Base-by-base conservation (phyloP, 495 filamentous ascomycete species). In the Tirmania nivea region DNA sequence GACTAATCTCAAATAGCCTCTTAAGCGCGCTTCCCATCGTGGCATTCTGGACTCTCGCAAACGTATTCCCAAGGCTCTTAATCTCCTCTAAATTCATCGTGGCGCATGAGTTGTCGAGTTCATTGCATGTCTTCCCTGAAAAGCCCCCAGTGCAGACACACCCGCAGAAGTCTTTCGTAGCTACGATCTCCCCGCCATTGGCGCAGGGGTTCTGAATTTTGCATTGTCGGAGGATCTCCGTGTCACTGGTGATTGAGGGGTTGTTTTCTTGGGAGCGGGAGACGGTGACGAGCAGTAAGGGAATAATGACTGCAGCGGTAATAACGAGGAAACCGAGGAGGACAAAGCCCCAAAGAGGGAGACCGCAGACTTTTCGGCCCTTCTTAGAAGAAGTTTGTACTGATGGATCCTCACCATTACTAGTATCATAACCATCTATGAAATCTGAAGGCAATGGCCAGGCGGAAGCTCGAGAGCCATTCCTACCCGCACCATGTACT, bases 71-170 rank as follows among this genome's bases (percentile, higher is more conserved):
- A 50, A 50, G 21, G 11, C 21, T n/a, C 5, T 50, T n/a, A 50
- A 25, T 72, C 73, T 12, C 11, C 25, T 25, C 48, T 11, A 50
- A 12, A 50, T 50, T 10, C 48, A 19, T 19, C 11, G n/a, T 50
- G 20, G 10, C 16, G 48, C n/a, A 31, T 7, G 48, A 50, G 48
- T 31, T 50, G 11, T 45, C 39, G 1, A 45, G 8, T 34, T 66
- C 67, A 10, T 72, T 81, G 69, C 90, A 97, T 31, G 74, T 73
- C 4, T 70, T 67, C n/a, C 90, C 90, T 0, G 79, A 85, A 63
- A 83, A 95, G 0, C 87, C 86, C 58, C 86, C 84, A 7, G 78
- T 73, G 60, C 90, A 97, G 31, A 94, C 73, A 63, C 90, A 97
- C 10, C 80, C 79, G 68, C 90, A 96, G 36, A 74, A 64, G 8